Conservation (phyloP, 345 rosid species). For the Raphanus sativus region DNA sequence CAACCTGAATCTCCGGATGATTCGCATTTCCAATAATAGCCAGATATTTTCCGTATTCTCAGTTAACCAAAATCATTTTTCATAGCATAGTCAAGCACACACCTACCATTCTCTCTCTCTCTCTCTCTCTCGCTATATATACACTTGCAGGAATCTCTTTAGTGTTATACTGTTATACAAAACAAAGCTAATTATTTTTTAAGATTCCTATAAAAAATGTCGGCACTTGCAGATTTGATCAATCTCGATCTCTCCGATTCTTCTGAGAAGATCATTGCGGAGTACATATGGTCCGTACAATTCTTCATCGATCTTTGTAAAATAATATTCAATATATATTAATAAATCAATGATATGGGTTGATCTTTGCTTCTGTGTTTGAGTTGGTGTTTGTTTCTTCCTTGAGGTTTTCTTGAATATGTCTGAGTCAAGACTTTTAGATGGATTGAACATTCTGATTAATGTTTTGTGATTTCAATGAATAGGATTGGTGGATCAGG, state of each 20-base stretch:
- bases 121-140: conserved; percentile 16
- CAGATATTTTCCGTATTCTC: conserved; percentile 20
- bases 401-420: background rate
- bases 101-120: background rate
- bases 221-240: conserved; percentile 59
- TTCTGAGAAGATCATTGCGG: conserved; percentile 71
- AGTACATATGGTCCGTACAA: conserved; percentile 62
- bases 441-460: background rate
- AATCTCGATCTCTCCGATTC: conserved; percentile 60
- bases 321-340: background rate
- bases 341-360: too few relatives aligned
- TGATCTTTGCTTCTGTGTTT: background rate
- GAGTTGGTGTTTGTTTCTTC: conserved; percentile 9
- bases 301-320: background rate
- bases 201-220: conserved; percentile 40
- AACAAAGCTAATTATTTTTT: background rate
- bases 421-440: background rate
- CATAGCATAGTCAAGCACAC: conserved; percentile 25
- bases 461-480: background rate
- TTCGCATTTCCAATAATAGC: conserved; percentile 26
- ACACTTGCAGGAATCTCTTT: conserved; percentile 17
- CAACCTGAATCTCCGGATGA: conserved; percentile 29
- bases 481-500: conserved; percentile 82
- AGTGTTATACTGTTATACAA: background rate
- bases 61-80: background rate